Conservation (phyloP, 306 rosid genomes). For the Albizia julibrissin region DNA sequence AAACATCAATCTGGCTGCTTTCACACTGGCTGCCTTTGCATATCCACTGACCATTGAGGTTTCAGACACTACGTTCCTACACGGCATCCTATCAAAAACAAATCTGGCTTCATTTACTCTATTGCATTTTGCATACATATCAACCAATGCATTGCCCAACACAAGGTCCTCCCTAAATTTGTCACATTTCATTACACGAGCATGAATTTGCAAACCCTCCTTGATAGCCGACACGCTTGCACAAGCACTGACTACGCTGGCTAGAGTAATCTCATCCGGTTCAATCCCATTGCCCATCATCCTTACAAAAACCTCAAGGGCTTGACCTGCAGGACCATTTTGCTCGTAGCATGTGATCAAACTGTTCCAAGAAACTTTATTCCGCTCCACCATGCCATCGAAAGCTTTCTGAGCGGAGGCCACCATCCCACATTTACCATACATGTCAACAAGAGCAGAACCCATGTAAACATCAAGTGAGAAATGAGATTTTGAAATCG, state of each 20-base stretch:
- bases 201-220: constrained; percentile 61
- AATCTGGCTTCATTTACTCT: constrained; percentile 50
- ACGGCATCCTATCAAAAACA: constrained; percentile 58
- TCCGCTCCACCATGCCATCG: constrained; percentile 54
- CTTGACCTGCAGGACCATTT: constrained; percentile 54
- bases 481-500: constrained; percentile 40
- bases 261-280: constrained; percentile 58
- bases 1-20: constrained; percentile 56
- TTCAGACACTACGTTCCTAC: constrained; percentile 57
- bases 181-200: constrained; percentile 43
- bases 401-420: constrained; percentile 51
- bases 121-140: constrained; percentile 61
- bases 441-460: constrained; percentile 63
- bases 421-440: constrained; percentile 55
- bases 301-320: constrained; percentile 51
- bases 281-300: constrained; percentile 56
- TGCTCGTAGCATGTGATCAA: constrained; percentile 69
- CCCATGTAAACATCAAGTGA: constrained; percentile 51
- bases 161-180: constrained; percentile 51
- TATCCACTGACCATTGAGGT: constrained; percentile 65
- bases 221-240: constrained; percentile 50
- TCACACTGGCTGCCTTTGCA: constrained; percentile 57
- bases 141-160: constrained; percentile 60
- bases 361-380: constrained; percentile 64
- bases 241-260: constrained; percentile 66